Evolutionary conservation across 768 basidiomycete genomes (phyloP).

Genomic region (Rhodosporidiobolus odoratus): DNA sequence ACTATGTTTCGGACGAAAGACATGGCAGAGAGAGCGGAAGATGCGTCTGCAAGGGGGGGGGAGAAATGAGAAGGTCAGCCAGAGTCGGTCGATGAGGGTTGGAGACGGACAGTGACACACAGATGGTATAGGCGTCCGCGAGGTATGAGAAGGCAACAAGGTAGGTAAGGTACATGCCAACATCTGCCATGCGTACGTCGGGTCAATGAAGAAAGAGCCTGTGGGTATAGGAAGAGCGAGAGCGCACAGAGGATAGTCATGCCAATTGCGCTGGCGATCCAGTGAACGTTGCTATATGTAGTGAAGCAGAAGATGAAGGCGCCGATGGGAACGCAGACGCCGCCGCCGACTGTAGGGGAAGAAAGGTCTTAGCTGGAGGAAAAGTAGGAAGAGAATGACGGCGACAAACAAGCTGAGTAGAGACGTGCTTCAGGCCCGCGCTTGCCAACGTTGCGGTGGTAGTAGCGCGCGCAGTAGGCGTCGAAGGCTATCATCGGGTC

Average conservation of each 20-base stretch:
- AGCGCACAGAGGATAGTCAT: constrained; percentile 42
- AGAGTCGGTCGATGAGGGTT: no score
- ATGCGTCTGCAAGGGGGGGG: constrained; percentile 27
- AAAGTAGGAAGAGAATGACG: not conserved
- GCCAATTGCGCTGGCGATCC: constrained; percentile 47
- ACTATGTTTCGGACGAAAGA: constrained; percentile 46
- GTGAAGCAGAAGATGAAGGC: constrained; percentile 48
- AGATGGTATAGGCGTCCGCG: constrained; percentile 45
- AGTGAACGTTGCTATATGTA: constrained; percentile 41
- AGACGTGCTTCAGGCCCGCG: constrained; percentile 31
- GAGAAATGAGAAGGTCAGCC: no score
- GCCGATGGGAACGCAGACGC: constrained; percentile 36
- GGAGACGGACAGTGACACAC: constrained; percentile 44
- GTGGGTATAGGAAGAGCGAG: not conserved
- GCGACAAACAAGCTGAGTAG: constrained; percentile 16
- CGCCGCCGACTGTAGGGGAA: constrained; percentile 11
- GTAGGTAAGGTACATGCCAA: constrained; percentile 40
- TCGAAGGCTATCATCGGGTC: not conserved
- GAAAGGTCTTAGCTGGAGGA: not conserved
- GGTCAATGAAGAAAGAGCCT: not conserved
- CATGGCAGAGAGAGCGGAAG: constrained; percentile 40
- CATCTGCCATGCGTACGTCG: not conserved
- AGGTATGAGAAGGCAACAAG: constrained; percentile 28
- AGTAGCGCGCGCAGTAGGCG: constrained; percentile 15
- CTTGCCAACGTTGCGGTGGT: constrained; percentile 23